These are phyloP conservation scores for Coemansia sp. DNA, from an alignment of 192 early-diverging fungal species.

Conservation along the genomic window DNA sequence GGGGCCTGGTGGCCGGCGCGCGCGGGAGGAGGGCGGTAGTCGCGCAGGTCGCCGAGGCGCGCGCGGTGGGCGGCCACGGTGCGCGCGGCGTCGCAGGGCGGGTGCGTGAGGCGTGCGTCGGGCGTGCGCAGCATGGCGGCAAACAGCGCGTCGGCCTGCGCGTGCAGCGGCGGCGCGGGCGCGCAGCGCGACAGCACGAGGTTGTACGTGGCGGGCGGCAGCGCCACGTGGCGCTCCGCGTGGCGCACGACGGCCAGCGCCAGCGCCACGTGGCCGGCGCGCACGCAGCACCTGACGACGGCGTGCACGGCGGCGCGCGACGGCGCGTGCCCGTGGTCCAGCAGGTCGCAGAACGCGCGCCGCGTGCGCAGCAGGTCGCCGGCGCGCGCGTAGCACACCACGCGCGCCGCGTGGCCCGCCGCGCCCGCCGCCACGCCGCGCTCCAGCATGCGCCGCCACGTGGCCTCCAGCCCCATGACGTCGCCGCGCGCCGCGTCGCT, in stretches of 20 bases:
- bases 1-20: too few species aligned
- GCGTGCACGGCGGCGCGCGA: constrained; percentile 5
- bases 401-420: constrained; percentile 13
- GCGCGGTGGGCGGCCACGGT: not conserved
- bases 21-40: too few species aligned
- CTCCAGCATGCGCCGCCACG: constrained; percentile 32
- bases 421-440: constrained; percentile 16
- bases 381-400: constrained; percentile 8
- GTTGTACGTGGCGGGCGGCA: constrained; percentile 24
- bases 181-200: constrained; percentile 11
- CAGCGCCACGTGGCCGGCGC: constrained; percentile 5
- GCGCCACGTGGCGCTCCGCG: constrained; percentile 11
- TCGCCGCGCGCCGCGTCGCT: constrained; percentile 8
- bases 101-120: constrained; percentile 3
- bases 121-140: constrained; percentile 7
- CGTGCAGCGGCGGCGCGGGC: not conserved
- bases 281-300: constrained; percentile 29
- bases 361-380: constrained; percentile 29
- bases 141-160: constrained; percentile 5
- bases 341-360: constrained; percentile 34
- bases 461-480: constrained; percentile 7
- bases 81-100: not conserved
- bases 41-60: constrained; percentile 15
- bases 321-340: constrained; percentile 23
- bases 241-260: constrained; percentile 24